Evolutionary conservation across 2,329 filamentous ascomycete species (phyloP), one percentile per base, ranked within the genome.

Genomic region (Lachnellula hyalina): DNA sequence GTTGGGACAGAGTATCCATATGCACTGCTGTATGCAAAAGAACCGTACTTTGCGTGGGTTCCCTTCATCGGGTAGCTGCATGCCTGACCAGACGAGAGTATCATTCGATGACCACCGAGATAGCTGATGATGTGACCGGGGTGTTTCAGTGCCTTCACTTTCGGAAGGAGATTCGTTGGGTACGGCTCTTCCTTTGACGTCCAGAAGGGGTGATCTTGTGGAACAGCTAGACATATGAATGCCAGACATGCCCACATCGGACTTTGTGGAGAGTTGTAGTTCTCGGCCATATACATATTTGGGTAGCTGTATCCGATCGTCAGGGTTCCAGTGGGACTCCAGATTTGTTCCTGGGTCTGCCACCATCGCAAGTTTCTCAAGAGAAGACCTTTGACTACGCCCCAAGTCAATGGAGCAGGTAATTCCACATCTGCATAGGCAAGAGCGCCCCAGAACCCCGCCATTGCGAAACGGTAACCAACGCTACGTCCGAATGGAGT

Each of bases 401-500:
- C 88, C 87, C 87, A 91, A 2, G 84, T 87, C 51, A 92, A 73
- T 0, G 88, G 87, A 7, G 76, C 77, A 0, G 87, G 87, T 5
- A 90, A 77, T 51, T 90, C 85, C 49, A 90, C 84, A 61, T 84
- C 84, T 4, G 87, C 87, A 64, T 90, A 90, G 1, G 86, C 89
- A 28, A 91, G 72, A 0, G 87, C 85, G 12, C 86, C 85, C 88
- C 88, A 92, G 72, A 92, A 92, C 0, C 84, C 87, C n/a, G 86
- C 84, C 84, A 91, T 91, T 48, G 87, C 88, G 69, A 90, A 92
- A n/a, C 88, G 82, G 68, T 93, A 93, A 6, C 86, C 89, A 49
- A 92, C 79, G 51, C 85, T 89, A 47, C 89, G 81, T 3, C 89
- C 89, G 61, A 90, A 93, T 0, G 89, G 88, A 50, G 90, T 87